phyloP scores from a whole-genome alignment of 2,329 filamentous ascomycete species.

The Fusarium mundagurra region DNA sequence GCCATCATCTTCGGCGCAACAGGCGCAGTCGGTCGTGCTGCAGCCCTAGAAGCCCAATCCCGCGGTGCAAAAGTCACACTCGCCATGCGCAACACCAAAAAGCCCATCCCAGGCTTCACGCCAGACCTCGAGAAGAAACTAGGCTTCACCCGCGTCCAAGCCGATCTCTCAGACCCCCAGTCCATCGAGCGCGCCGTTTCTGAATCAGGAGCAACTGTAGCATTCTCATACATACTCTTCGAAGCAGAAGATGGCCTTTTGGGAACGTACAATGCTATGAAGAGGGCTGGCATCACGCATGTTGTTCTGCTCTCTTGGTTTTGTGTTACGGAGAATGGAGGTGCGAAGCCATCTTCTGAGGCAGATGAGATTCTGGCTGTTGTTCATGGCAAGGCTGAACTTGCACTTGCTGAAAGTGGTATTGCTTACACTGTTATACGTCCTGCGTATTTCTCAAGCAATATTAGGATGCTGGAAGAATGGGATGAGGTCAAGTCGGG shows the following conservation, averaged over 20 bases:
- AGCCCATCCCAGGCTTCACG: not conserved
- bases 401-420: not conserved
- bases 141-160: conserved; percentile 10
- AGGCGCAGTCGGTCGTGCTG: conserved; percentile 17
- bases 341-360: not conserved
- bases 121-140: not conserved
- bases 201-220: conserved; percentile 4
- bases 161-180: conserved; percentile 10
- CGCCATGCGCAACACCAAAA: conserved; percentile 15
- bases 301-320: conserved; percentile 8
- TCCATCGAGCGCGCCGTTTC: conserved; percentile 10
- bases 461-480: conserved; percentile 2
- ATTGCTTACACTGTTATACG: not conserved
- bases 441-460: conserved; percentile 15
- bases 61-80: conserved; percentile 4
- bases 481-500: not conserved
- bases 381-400: conserved; percentile 10
- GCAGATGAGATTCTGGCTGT: not conserved
- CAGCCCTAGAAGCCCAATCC: conserved; percentile 13
- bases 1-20: conserved; percentile 25
- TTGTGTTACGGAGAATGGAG: not conserved
- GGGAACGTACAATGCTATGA: conserved; percentile 8
- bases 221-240: conserved; percentile 17
- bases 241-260: not conserved
- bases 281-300: conserved; percentile 5